Evolutionary conservation across 345 rosid genomes (phyloP).

Genomic region (Salix caprea): DNA sequence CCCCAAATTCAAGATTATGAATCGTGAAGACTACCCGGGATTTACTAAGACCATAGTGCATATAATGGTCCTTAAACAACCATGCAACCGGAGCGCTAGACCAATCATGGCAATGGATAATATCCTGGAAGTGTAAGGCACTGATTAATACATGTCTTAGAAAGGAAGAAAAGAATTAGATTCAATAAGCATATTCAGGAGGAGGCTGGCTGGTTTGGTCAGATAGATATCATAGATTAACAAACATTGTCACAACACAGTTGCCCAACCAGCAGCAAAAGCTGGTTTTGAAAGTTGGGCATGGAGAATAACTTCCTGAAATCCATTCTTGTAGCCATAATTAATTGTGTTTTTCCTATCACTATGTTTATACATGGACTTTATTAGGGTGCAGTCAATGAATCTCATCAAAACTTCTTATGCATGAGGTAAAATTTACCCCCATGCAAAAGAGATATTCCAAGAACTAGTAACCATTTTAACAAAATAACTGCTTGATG

Average conservation of each 20-base stretch:
- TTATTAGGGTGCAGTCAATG: neutral
- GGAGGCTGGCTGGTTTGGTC: too few species aligned
- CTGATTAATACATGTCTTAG: neutral
- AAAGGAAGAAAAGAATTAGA: neutral
- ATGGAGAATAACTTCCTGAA: neutral
- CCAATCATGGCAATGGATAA: slow-evolving; percentile 98
- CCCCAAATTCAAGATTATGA: slow-evolving; percentile 91
- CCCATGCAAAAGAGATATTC: neutral
- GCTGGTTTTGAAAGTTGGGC: slow-evolving; percentile 1
- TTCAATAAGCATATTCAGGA: too few species aligned
- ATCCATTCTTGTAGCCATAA: neutral
- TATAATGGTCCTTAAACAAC: slow-evolving; percentile 78
- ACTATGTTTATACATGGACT: neutral
- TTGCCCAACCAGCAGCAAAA: neutral
- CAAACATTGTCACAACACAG: neutral
- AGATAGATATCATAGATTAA: too few species aligned
- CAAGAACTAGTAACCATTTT: neutral
- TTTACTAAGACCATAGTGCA: slow-evolving; percentile 72
- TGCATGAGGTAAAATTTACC: neutral
- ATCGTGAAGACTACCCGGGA: slow-evolving; percentile 83
- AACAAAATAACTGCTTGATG: neutral
- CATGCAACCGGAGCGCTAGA: slow-evolving; percentile 87
- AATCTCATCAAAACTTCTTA: neutral
- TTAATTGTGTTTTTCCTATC: neutral
- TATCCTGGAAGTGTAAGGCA: slow-evolving; percentile 55